Base-by-base conservation (phyloP, 1,284 basidiomycete genomes). In the Microstroma glucosiphilum region DNA sequence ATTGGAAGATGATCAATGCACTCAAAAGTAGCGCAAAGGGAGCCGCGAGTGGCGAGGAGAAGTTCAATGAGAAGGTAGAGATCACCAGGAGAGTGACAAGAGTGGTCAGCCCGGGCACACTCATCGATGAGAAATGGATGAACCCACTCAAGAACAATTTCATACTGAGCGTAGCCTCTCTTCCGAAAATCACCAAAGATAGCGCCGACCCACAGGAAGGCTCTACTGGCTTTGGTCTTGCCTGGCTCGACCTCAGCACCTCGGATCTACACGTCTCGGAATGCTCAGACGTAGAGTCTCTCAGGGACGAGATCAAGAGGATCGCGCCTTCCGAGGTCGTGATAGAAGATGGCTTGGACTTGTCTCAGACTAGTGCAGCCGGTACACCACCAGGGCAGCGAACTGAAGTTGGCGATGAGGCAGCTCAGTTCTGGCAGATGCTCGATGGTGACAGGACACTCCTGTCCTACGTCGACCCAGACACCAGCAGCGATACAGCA, bases 161-260 rank as follows among this genome's bases (percentile, higher is more conserved):
- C 37, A 71, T 78, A 13, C 66, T 77, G 0, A 66, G 66, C 9
- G 56, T 78, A 12, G 40, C 57, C 3, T 4, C 42, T 2, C 11
- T 59, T 51, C 46, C 11, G 62, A 58, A 37, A 37, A 37, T 37
- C 4, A 7, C 40, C 60, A 15, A 43, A 40, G 12, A 56, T 12
- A 12, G 42, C 12, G 42, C 12, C 12, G 42, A n/a, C n/a, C 12
- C 42, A n/a, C 42, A 23, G 46, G 46, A 23, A 48, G 46, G 4
- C 12, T n/a, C 46, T n/a, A 7, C 46, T 23, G 23, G 55, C 56
- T 77, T 59, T 49, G 76, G 77, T 3, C 56, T 78, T 11, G 76
- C 76, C 4, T 78, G 77, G 77, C 61, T 77, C 41, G 77, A 78
- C 58, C 66, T 78, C 26, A 70, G 75, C n/a, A 78, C 77, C 17